Evolutionary conservation across 306 rosid genomes (phyloP).

Genomic region (Vachellia pachyceras): DNA sequence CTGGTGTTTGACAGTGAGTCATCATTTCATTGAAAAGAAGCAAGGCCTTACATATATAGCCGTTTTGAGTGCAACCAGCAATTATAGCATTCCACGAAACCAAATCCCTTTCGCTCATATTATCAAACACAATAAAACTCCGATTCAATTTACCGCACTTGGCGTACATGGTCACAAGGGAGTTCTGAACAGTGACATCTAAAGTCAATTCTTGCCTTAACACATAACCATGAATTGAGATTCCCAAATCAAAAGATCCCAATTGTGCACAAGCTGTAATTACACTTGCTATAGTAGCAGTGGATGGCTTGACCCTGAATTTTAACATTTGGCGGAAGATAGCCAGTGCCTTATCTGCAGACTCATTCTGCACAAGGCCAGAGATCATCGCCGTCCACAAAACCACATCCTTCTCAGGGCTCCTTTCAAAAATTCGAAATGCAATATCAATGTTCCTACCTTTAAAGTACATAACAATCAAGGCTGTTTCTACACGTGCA

Average conservation of each 20-base stretch:
- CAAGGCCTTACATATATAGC: slow-evolving; percentile 55
- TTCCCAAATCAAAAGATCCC: slow-evolving; percentile 57
- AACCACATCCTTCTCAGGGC: slow-evolving; percentile 58
- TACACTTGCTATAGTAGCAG: slow-evolving; percentile 68
- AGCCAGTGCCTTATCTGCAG: slow-evolving; percentile 56
- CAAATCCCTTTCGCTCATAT: slow-evolving; percentile 62
- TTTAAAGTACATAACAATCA: slow-evolving; percentile 67
- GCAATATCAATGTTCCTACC: slow-evolving; percentile 55
- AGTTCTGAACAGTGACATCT: slow-evolving; percentile 69
- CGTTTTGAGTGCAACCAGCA: slow-evolving; percentile 72
- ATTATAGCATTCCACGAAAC: slow-evolving; percentile 84
- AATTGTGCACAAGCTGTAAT: slow-evolving; percentile 74
- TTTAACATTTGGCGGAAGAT: slow-evolving; percentile 61
- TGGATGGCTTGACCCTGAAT: slow-evolving; percentile 56
- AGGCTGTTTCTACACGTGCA: slow-evolving; percentile 59
- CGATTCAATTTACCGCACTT: slow-evolving; percentile 66
- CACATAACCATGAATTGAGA: slow-evolving; percentile 63
- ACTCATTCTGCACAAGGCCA: slow-evolving; percentile 70
- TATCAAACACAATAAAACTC: slow-evolving; percentile 56
- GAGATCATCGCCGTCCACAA: slow-evolving; percentile 88
- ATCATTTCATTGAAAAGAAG: slow-evolving; percentile 65
- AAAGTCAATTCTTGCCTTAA: slow-evolving; percentile 56
- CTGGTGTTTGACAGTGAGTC: slow-evolving; percentile 56
- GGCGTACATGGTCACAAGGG: slow-evolving; percentile 81
- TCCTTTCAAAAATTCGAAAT: slow-evolving; percentile 56